Conservation (phyloP, 805 yeast species). For the Pichia pseudocactophila region DNA sequence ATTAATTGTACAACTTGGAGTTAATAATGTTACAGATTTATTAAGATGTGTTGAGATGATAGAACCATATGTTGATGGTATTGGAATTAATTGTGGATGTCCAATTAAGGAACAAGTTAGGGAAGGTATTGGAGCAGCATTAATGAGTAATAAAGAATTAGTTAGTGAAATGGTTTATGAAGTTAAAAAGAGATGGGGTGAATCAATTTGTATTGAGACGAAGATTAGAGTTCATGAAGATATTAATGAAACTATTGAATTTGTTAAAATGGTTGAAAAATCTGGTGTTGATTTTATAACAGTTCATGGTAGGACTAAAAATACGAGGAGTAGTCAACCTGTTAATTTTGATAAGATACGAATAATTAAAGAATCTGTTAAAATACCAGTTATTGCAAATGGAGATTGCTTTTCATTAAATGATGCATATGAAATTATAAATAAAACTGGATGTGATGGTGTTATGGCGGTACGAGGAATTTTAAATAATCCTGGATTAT, state of each 20-base stretch:
- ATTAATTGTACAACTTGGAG: constrained; percentile 84
- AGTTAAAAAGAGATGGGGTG: constrained; percentile 69
- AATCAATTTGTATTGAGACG: constrained; percentile 70
- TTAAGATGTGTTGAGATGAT: constrained; percentile 80
- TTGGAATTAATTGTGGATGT: constrained; percentile 95
- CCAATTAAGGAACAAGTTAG: constrained; percentile 92
- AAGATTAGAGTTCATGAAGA: constrained; percentile 85
- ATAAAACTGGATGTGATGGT: constrained; percentile 74
- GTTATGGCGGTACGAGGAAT: constrained; percentile 94
- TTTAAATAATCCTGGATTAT: constrained; percentile 77
- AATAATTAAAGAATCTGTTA: constrained; percentile 44
- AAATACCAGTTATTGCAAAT: constrained; percentile 86
- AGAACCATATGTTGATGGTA: constrained; percentile 85
- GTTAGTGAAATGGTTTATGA: constrained; percentile 80
- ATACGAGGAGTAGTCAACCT: constrained; percentile 77
- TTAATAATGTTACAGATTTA: constrained; percentile 74
- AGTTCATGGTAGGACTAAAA: constrained; percentile 85
- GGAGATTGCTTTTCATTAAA: constrained; percentile 79
- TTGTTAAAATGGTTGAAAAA: constrained; percentile 64
- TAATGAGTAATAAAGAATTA: constrained; percentile 73
- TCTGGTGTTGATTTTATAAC: constrained; percentile 93
- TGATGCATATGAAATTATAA: constrained; percentile 57
- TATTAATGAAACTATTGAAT: constrained; percentile 57
- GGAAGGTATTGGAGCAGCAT: constrained; percentile 95
- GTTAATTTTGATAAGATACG: constrained; percentile 78